A percentile compares a stretch with the other conserved stretches of the same genome.
Conservation (phyloP, 2,329 filamentous ascomycete species). For the Xylaria sp. region DNA sequence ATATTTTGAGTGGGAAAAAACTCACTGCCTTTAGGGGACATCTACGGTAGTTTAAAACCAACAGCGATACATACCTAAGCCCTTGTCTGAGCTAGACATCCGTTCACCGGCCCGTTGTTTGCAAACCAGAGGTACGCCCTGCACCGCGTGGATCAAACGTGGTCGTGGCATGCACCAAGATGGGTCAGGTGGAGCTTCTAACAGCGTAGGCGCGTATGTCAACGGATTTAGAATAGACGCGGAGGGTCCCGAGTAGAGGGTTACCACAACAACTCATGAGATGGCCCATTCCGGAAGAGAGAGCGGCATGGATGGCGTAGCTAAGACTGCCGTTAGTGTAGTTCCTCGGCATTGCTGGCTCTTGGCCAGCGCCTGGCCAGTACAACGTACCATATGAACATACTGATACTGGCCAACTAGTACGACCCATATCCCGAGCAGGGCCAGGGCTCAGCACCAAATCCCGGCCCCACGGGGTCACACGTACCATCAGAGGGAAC, state of each 20-base stretch:
- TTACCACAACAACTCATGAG: background rate
- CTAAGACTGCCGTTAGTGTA: background rate
- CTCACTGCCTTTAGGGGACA: too few species aligned
- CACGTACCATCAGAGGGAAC: background rate
- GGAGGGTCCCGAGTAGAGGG: background rate
- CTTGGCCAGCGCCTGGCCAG: background rate
- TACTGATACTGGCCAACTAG: too few species aligned
- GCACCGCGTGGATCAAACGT: constrained; percentile 1
- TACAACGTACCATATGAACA: background rate
- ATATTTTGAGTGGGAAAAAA: too few species aligned
- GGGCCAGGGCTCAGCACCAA: constrained; percentile 14
- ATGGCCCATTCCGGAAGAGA: background rate
- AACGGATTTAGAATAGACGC: too few species aligned
- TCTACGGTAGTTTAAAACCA: constrained; percentile 4
- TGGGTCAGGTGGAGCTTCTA: constrained; percentile 16
- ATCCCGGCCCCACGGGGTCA: constrained; percentile 24
- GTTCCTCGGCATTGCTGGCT: background rate
- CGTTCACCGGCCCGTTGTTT: background rate
- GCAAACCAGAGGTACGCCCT: background rate
- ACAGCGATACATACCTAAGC: background rate
- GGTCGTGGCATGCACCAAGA: background rate
- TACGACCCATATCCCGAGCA: constrained; percentile 23
- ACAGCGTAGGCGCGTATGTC: background rate
- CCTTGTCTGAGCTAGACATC: background rate
- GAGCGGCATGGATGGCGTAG: background rate